Conservation (phyloP, 1,284 basidiomycete genomes). For the Puccinia polysora region DNA sequence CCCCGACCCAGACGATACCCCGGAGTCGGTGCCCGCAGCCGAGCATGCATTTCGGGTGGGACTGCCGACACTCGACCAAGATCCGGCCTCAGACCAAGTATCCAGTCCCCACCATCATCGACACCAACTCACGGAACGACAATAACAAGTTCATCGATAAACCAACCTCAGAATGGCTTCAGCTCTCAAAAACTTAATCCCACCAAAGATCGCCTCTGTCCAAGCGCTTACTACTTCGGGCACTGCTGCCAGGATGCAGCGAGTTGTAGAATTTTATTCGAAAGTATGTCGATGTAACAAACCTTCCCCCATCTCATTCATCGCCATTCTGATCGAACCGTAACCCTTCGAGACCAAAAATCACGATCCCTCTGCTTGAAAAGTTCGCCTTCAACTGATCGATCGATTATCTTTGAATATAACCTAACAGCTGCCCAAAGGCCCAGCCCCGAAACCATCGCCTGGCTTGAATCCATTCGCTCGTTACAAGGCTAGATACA, state of each 20-base stretch:
- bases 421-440: conserved; percentile 50
- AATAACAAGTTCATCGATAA: background rate
- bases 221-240: conserved; percentile 48
- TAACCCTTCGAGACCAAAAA: background rate
- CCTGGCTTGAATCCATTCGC: conserved; percentile 48
- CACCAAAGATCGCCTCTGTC: conserved; percentile 51
- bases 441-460: conserved; percentile 45
- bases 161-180: conserved; percentile 38
- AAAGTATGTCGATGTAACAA: no score
- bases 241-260: conserved; percentile 50
- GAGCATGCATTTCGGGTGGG: no score
- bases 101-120: background rate
- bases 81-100: no score
- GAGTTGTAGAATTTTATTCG: conserved; percentile 52
- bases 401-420: background rate
- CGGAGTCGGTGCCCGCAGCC: no score
- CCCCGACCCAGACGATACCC: no score
- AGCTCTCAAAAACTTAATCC: conserved; percentile 48
- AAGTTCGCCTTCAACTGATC: background rate
- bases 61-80: no score
- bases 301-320: background rate
- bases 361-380: background rate
- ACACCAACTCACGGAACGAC: background rate
- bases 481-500: conserved; percentile 51
- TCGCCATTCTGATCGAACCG: background rate